Evolutionary conservation across 371 early-diverging fungal genomes (phyloP), one percentile per base, ranked within the genome.

Genomic region (Encephalitozoon hellem): DNA sequence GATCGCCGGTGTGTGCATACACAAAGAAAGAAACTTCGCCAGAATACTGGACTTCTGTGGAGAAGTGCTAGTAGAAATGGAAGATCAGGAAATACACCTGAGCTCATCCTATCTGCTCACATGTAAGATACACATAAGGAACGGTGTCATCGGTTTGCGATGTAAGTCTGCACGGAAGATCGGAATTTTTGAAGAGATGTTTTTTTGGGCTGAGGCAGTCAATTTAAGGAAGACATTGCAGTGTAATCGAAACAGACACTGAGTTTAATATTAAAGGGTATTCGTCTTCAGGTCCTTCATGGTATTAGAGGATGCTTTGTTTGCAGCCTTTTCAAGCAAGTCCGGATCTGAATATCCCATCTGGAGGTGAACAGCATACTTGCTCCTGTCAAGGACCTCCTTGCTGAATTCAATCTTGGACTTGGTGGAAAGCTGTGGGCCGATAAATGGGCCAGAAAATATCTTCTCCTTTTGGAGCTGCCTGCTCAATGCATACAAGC

Each of bases 401-500:
- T 78, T 42, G 26, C 70, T 78, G 74, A 84, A 84, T 25, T 68
- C 74, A 49, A 74, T 71, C 25, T 67, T 70, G 28, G 76, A 64
- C 38, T 71, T 63, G 0, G 74, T 52, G 15, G 81, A 78, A 30
- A 83, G 66, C 26, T 77, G 74, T 9, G 85, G 85, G 3, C 85
- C 85, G 70, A 85, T 82, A 63, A 83, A 77, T 8, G 78, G 80
- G 5, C 73, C 74, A 15, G 5, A 2, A 53, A 67, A 80, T n/a
- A 47, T 70, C 38, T 90, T 90, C 21, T 84, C 78, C 67, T 89
- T 89, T 76, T 86, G 88, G 18, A 90, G 89, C 78, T 91, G 88
- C 26, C 94, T 87, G 9, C 91, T 90, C 3, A 93, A 82, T 8
- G 92, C 87, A 78, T 88, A 91, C 32, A 93, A 45, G 66, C 69